These are phyloP conservation scores for Inonotus obliquus DNA, from an alignment of 1,284 basidiomycete genomes.

Conservation along the genomic window DNA sequence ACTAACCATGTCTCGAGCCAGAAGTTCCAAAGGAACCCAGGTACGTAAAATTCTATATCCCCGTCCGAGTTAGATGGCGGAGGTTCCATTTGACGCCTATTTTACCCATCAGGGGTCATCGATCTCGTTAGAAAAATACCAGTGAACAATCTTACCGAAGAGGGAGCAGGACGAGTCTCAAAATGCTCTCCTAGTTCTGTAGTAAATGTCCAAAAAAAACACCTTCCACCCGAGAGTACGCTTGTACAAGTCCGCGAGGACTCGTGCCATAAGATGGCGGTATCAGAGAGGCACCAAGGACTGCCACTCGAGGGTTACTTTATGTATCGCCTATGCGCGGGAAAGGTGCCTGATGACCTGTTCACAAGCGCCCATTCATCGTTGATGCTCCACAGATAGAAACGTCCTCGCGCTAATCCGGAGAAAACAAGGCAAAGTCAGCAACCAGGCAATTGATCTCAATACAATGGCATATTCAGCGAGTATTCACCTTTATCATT, in stretches of 20 bases:
- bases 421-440: too few species aligned
- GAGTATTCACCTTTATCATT: too few species aligned
- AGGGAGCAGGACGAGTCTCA: background rate
- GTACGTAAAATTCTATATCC: conserved; percentile 28
- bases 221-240: background rate
- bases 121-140: background rate
- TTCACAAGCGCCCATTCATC: background rate
- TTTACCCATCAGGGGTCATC: background rate
- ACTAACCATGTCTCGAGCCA: conserved; percentile 37
- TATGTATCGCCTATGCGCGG: background rate
- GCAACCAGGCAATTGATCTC: too few species aligned
- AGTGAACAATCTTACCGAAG: background rate
- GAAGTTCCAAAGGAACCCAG: conserved; percentile 38
- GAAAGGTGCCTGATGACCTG: too few species aligned
- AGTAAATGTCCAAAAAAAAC: background rate
- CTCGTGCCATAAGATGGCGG: background rate
- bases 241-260: background rate
- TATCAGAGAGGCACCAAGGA: background rate
- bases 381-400: background rate
- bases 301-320: background rate
- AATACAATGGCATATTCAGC: too few species aligned
- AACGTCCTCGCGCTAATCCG: background rate
- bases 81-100: background rate
- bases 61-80: background rate
- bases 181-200: background rate